These are phyloP conservation scores for Penicillium cinerascens DNA, from an alignment of 495 filamentous ascomycete genomes.

Conservation along the genomic window DNA sequence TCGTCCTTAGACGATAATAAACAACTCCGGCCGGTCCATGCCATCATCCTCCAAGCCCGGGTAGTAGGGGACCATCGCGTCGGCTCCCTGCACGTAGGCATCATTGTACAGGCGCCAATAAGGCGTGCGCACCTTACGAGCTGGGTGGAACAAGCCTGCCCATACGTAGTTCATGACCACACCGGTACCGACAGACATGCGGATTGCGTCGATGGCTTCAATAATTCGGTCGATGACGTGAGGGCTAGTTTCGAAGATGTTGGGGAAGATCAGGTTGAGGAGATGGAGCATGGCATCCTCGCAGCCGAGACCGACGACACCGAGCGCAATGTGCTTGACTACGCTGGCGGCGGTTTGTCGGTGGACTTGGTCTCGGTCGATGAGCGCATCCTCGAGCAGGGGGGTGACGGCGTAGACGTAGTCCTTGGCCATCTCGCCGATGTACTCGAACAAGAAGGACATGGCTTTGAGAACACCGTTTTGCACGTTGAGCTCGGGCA, in stretches of 20 bases:
- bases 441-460: conserved; percentile 98
- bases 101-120: conserved; percentile 97
- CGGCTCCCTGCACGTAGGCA: conserved; percentile 90
- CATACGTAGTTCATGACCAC: conserved; percentile 95
- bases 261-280: conserved; percentile 92
- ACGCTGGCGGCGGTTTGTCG: conserved; percentile 94
- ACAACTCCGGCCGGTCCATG: conserved; percentile 71
- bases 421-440: conserved; percentile 99
- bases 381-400: conserved; percentile 94
- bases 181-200: conserved; percentile 89
- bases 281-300: conserved; percentile 99
- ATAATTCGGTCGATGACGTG: conserved; percentile 98
- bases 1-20: conserved; percentile 67
- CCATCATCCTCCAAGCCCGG: conserved; percentile 75
- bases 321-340: conserved; percentile 95
- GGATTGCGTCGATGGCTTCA: conserved; percentile 93
- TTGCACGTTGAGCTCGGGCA: conserved; percentile 97
- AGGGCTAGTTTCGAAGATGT: conserved; percentile 96
- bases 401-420: conserved; percentile 98
- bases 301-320: conserved; percentile 93
- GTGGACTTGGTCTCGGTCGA: conserved; percentile 98
- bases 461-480: conserved; percentile 97
- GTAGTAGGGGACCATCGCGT: conserved; percentile 95
- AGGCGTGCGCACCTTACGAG: conserved; percentile 84
- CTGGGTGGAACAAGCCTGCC: conserved; percentile 96